Base-by-base conservation (phyloP, 768 basidiomycete genomes). In the Tylopilus balloui region DNA sequence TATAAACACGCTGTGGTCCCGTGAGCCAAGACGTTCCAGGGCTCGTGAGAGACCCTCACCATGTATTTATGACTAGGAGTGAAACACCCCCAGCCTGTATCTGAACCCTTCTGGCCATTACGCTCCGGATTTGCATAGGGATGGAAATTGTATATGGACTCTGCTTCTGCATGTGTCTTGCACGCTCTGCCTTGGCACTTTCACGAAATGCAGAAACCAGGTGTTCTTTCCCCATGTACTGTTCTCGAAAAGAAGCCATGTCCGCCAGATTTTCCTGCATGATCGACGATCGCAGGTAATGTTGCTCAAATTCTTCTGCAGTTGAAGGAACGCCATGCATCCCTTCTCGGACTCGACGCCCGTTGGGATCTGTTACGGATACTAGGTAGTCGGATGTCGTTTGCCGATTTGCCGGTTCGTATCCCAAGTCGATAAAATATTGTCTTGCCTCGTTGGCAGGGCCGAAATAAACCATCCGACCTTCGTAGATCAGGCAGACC, bases 361-460 rank as follows among this genome's bases (percentile, higher is more conserved):
- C 83, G 28, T 74, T 71, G 1, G 83, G 79, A 53, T 87, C 81
- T 2, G 85, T 86, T 3, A 83, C 80, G 3, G 65, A 57, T 24
- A 81, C 78, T 38, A 84, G 66, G 66, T 80, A 84, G 54, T 84
- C 82, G 20, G 83, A 76, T 0, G 80, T 80, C 1, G 81, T 83
- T 63, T 84, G 82, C 13, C 81, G 68, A 50, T 79, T 70, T 11
- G 73, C 71, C 9, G 80, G 79, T 50, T 71, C 66, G 57, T 75
- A 81, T 19, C 80, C 80, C 70, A 82, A 72, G 42, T 74, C 69
- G 45, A 78, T 62, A 64, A 86, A 84, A 64, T 85, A 85, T 46
- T 72, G 64, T 41, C 78, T 68, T 0, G 81, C 85, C 37, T 73
- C 62, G 24, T 67, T 62, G 4, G 78, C 75, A 0, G 76, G 75